Percentiles rank a stretch among this genome's conserved stretches.
Conservation (phyloP, 2,329 filamentous ascomycete genomes). For the Xenoacremonium recifei region DNA sequence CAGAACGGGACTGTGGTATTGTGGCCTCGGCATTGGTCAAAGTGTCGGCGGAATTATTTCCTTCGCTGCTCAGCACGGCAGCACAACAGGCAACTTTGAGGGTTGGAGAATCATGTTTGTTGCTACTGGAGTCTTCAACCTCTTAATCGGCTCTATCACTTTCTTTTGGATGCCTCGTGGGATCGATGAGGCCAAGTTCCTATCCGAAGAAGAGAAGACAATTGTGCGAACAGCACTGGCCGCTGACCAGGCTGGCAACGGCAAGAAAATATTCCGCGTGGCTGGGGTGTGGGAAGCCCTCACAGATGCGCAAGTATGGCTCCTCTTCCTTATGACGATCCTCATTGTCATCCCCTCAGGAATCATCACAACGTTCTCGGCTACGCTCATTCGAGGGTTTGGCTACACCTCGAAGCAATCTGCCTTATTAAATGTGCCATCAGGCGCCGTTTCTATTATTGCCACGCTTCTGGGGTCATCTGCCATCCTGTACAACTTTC, state of each 20-base stretch:
- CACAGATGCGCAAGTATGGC: conserved; percentile 40
- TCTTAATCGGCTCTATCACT: conserved; percentile 43
- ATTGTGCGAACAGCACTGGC: conserved; percentile 60
- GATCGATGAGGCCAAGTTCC: conserved; percentile 16
- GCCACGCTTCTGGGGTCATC: conserved; percentile 21
- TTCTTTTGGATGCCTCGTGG: conserved; percentile 43
- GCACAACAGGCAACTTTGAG: conserved; percentile 23
- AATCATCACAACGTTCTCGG: conserved; percentile 31
- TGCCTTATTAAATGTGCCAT: conserved; percentile 44
- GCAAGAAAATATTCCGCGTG: conserved; percentile 39
- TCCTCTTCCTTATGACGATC: conserved; percentile 30
- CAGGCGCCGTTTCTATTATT: conserved; percentile 15
- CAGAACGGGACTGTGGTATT: conserved; percentile 38
- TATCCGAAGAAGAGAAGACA: conserved; percentile 18
- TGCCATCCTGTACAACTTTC: conserved; percentile 25
- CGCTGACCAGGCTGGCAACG: conserved; percentile 40
- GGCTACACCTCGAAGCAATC: conserved; percentile 34
- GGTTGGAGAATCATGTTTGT: conserved; percentile 55
- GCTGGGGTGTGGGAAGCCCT: conserved; percentile 41
- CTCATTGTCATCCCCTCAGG: conserved; percentile 26
- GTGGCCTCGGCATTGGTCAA: conserved; percentile 27
- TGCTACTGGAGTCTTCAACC: conserved; percentile 45
- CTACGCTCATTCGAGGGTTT: conserved; percentile 36
- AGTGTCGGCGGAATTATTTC: conserved; percentile 45
- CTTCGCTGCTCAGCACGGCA: conserved; percentile 52